phyloP scores from a whole-genome alignment of 192 early-diverging fungal genomes.

The Linnemannia exigua region DNA sequence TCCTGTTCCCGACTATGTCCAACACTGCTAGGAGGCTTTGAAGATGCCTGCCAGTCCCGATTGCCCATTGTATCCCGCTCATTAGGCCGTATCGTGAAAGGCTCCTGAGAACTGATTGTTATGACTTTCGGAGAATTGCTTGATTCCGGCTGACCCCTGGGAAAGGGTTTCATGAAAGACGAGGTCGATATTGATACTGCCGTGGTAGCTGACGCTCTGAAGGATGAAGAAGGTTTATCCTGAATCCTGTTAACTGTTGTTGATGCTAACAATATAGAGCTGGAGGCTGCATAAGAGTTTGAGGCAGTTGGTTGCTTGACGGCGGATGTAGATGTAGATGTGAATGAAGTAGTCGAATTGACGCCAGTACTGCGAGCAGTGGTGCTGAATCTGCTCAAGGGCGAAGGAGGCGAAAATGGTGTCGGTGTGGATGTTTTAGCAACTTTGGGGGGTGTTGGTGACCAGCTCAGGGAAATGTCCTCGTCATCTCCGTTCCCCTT shows the following conservation, averaged over 20 bases:
- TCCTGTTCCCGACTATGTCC: constrained; percentile 13
- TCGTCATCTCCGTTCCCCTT: constrained; percentile 4
- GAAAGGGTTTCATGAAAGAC: background rate
- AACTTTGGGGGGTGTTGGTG: constrained; percentile 10
- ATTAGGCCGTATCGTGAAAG: constrained; percentile 13
- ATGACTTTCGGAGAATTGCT: background rate
- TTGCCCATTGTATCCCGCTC: constrained; percentile 15
- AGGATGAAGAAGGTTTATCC: background rate
- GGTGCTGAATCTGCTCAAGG: background rate
- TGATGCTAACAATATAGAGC: background rate
- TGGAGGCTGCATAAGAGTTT: background rate
- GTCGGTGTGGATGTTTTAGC: background rate
- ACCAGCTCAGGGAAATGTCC: constrained; percentile 13
- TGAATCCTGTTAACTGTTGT: background rate
- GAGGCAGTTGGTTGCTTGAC: background rate
- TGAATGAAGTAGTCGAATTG: background rate
- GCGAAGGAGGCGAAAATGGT: constrained; percentile 3
- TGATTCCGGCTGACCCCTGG: background rate
- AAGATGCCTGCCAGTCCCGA: background rate
- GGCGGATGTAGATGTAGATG: background rate
- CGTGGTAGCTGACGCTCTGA: background rate
- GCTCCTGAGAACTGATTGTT: constrained; percentile 16
- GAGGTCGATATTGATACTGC: background rate
- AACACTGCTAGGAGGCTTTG: background rate
- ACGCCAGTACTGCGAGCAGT: background rate